A percentile compares a stretch with the other conserved stretches of the same genome.
phyloP scores from a whole-genome alignment of 1,139 yeast species.

The Yamadazyma sp. region DNA sequence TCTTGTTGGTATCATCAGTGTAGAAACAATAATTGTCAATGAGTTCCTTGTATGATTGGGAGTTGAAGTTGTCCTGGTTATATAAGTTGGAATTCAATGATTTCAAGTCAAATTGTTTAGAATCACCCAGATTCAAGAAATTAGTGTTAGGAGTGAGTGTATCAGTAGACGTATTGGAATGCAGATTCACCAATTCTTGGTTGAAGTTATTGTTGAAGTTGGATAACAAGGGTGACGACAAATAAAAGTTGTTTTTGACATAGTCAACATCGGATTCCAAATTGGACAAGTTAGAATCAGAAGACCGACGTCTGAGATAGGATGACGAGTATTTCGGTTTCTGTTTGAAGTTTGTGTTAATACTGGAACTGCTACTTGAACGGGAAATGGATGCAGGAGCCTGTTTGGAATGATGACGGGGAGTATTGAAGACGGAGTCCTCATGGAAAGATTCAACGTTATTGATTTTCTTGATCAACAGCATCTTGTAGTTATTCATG shows the following conservation, averaged over 20 bases:
- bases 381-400: neutral
- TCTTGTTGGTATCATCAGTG: conserved; percentile 2
- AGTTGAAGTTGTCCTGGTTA: conserved; percentile 34
- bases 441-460: conserved; percentile 1
- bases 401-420: neutral
- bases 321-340: conserved; percentile 43
- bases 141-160: conserved; percentile 9
- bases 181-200: conserved; percentile 1
- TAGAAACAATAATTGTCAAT: conserved; percentile 70
- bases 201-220: conserved; percentile 14
- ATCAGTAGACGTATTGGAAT: conserved; percentile 11
- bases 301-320: conserved; percentile 35
- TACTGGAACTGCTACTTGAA: conserved; percentile 1
- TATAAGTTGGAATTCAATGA: conserved; percentile 9
- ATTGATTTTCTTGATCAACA: conserved; percentile 6
- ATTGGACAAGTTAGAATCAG: conserved; percentile 27
- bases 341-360: neutral
- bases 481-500: conserved; percentile 55
- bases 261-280: conserved; percentile 29
- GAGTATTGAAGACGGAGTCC: neutral
- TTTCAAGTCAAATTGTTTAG: conserved; percentile 9
- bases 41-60: conserved; percentile 65
- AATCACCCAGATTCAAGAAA: conserved; percentile 6
- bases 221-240: conserved; percentile 41
- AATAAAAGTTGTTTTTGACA: conserved; percentile 35